phyloP scores from a whole-genome alignment of 805 yeast genomes.

The Saturnispora hagleri region DNA sequence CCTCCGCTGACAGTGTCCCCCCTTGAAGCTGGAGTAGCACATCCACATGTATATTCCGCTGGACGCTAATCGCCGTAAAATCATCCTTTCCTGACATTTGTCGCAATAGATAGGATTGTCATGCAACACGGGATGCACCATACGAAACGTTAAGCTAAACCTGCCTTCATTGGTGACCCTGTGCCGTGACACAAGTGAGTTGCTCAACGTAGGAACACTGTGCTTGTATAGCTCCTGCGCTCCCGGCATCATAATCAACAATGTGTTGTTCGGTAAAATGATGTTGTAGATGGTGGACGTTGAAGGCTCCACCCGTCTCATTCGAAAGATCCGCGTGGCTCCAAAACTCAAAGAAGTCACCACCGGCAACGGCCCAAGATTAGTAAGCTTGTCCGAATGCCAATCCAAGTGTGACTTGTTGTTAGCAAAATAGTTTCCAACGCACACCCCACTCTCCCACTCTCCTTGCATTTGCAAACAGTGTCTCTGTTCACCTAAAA shows the following conservation, averaged over 20 bases:
- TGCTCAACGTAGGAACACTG: conserved; percentile 40
- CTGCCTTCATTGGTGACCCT: conserved; percentile 42
- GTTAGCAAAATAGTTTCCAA: conserved; percentile 47
- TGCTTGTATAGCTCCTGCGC: conserved; percentile 73
- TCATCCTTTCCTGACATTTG: conserved; percentile 35
- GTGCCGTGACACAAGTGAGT: conserved; percentile 32
- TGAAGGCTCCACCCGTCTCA: conserved; percentile 32
- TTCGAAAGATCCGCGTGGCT: conserved; percentile 55
- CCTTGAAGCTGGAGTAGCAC: conserved; percentile 40
- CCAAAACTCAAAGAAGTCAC: conserved; percentile 67
- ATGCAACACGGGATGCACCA: conserved; percentile 34
- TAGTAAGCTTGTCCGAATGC: conserved; percentile 69
- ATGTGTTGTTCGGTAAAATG: conserved; percentile 61
- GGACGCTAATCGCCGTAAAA: conserved; percentile 42
- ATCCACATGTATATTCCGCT: conserved; percentile 61
- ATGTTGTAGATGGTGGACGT: conserved; percentile 35
- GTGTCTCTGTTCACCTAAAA: conserved; percentile 18
- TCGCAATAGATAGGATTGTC: conserved; percentile 36
- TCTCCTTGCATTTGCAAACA: conserved; percentile 30
- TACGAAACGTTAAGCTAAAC: conserved; percentile 58
- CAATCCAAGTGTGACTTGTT: conserved; percentile 50
- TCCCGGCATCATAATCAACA: conserved; percentile 68
- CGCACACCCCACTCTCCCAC: conserved; percentile 48
- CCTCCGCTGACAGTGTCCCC: conserved; percentile 38
- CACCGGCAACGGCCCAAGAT: conserved; percentile 62